phyloP scores from a whole-genome alignment of 192 early-diverging fungal genomes.

The Pecoramyces ruminantium region DNA sequence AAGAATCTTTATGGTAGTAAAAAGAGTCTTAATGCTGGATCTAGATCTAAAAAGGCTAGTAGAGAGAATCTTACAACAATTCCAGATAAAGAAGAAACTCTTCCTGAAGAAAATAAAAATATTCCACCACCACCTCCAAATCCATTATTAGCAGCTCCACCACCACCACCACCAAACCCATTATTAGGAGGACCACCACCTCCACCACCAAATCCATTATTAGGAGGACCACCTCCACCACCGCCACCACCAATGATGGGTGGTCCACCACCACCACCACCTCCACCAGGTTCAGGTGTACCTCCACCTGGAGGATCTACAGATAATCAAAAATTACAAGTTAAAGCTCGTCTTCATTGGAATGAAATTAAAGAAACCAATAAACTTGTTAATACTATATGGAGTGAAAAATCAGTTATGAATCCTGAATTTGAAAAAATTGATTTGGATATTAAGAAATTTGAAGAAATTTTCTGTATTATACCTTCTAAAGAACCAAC shows the following conservation, averaged over 20 bases:
- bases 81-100: background rate
- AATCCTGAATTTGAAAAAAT: conserved; percentile 2
- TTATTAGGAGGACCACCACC: conserved; percentile 1
- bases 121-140: background rate
- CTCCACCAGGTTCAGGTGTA: background rate
- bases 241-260: conserved; percentile 1
- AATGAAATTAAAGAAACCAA: conserved; percentile 11
- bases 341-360: conserved; percentile 23
- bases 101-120: background rate
- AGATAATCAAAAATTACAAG: conserved; percentile 11
- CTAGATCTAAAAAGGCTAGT: background rate
- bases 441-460: conserved; percentile 3
- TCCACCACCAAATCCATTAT: background rate
- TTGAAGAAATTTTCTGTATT: conserved; percentile 4
- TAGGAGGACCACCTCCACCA: background rate
- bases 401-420: conserved; percentile 1
- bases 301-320: background rate
- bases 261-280: conserved; percentile 4
- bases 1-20: background rate
- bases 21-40: background rate
- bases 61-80: conserved; percentile 3
- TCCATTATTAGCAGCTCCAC: conserved; percentile 4
- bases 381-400: conserved; percentile 11
- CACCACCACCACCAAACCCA: conserved; percentile 8
- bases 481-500: conserved; percentile 6